Evolutionary conservation across 192 early-diverging fungal genomes (phyloP).

Genomic region (Backusella tarrabulga): DNA sequence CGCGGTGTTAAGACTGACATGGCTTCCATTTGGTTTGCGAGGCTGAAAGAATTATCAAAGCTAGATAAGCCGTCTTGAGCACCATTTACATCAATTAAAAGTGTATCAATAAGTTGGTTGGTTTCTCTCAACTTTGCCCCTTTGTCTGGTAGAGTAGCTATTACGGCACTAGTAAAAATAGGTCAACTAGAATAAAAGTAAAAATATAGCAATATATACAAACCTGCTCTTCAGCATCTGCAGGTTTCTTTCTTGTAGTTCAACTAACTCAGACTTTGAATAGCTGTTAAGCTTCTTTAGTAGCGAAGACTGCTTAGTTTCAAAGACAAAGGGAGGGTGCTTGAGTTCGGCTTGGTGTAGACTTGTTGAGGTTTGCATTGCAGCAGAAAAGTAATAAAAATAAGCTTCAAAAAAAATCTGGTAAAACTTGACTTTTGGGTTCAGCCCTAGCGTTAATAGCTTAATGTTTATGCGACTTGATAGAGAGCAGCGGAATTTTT

Average conservation of each 20-base stretch:
- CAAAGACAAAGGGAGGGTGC: not conserved
- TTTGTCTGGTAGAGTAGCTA: constrained; percentile 25
- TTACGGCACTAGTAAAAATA: constrained; percentile 1
- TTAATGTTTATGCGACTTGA: constrained; percentile 2
- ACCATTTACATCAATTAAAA: not conserved
- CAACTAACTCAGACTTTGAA: constrained; percentile 4
- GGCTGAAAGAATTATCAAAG: not conserved
- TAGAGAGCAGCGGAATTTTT: not conserved
- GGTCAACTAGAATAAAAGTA: not conserved
- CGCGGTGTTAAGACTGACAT: constrained; percentile 11
- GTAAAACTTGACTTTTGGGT: not conserved
- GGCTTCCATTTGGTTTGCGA: not conserved
- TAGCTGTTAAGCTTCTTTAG: constrained; percentile 1
- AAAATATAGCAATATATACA: not conserved
- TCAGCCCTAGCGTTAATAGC: not conserved
- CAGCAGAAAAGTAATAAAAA: not conserved
- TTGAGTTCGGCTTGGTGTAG: not conserved
- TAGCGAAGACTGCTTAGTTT: not conserved
- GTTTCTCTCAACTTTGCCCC: constrained; percentile 22
- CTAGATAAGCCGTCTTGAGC: not conserved
- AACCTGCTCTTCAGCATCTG: constrained; percentile 14
- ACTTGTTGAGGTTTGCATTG: not conserved
- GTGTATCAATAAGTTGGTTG: constrained; percentile 16
- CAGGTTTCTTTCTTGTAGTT: constrained; percentile 10
- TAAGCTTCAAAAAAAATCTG: not conserved